Base-by-base conservation (phyloP, 23 red algal species). In the Agarophyton chilense region DNA sequence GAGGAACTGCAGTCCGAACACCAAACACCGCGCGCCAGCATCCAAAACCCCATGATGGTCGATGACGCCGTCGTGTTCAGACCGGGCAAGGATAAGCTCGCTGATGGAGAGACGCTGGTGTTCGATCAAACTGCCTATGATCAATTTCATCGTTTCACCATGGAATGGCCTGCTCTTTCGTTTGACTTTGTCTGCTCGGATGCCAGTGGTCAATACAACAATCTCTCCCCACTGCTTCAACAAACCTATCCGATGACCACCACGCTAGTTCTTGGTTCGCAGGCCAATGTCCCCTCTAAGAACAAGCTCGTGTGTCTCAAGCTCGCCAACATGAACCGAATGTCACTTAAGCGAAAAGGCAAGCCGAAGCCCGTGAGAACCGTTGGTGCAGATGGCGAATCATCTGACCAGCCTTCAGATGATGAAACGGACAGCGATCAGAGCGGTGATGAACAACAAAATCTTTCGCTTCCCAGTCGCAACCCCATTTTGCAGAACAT, bases 271-370 rank as follows among this genome's bases (percentile, higher is more conserved):
- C 64, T 83, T 64, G 94, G 94, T 12, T 83, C 94, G 26, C 94
- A 96, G 50, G 94, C 94, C 0, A 53, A 72, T 33, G 40, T 31
- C 41, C 24, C 70, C 10, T 63, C 76, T 7, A 67, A 72, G 53
- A 96, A 96, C 75, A 88, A 92, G 68, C 79, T 96, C 29, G 77
- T 92, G 11, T 81, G 72, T 32, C n/a, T 89, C 42, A 86, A 73
- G 58, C 44, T 96, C 43, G 75, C 38, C 40, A 87, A 90, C 60
- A 45, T 96, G 65, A 61, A 92, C 64, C 63, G 82, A 12, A 95
- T 76, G 44, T 60, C 42, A 26, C 66, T 76, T 16, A 24, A 19
- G 17, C 72, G 51, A 52, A 82, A 84, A 19, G 41, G 77, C 36
- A 87, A 81, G 21, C 57, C 31, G 35, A 41, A 14, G n/a, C 28